phyloP scores from a whole-genome alignment of 257 asterid species.

The Solanum dulcamara region DNA sequence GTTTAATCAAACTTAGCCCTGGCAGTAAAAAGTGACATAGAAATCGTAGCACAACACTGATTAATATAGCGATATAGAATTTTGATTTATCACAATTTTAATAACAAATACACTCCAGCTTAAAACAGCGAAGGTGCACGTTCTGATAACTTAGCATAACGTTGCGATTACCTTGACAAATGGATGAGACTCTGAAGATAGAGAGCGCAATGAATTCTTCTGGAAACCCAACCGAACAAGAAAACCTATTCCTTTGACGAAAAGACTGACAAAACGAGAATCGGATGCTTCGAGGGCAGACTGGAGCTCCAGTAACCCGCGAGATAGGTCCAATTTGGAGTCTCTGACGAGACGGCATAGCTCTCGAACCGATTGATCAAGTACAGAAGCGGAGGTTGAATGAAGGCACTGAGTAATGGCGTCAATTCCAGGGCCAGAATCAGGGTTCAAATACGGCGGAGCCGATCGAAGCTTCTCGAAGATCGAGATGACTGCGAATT shows the following conservation, averaged over 20 bases:
- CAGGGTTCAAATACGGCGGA: constrained; percentile 32
- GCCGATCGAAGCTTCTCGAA: constrained; percentile 63
- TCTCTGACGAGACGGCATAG: constrained; percentile 82
- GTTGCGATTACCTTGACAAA: constrained; percentile 48
- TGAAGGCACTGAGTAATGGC: constrained; percentile 70
- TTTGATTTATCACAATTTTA: background rate
- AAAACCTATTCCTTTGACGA: constrained; percentile 61
- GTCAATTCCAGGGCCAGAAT: constrained; percentile 46
- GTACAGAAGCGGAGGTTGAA: constrained; percentile 60
- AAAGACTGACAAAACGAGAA: constrained; percentile 32
- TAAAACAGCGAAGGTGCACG: background rate
- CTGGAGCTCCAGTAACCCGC: constrained; percentile 73
- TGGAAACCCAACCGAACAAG: constrained; percentile 56
- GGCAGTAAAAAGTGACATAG: background rate
- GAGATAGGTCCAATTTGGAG: constrained; percentile 47
- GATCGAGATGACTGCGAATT: constrained; percentile 62
- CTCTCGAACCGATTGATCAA: constrained; percentile 73
- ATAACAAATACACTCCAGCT: background rate
- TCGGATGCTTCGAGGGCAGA: constrained; percentile 70
- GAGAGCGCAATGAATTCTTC: constrained; percentile 34
- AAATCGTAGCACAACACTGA: background rate
- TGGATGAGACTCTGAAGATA: constrained; percentile 57
- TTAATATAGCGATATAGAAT: background rate
- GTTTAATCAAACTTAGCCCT: background rate
- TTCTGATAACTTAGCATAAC: background rate